Evolutionary conservation across 768 basidiomycete species (phyloP), one percentile per base, ranked within the genome.

Genomic region (Russula ochroleuca): DNA sequence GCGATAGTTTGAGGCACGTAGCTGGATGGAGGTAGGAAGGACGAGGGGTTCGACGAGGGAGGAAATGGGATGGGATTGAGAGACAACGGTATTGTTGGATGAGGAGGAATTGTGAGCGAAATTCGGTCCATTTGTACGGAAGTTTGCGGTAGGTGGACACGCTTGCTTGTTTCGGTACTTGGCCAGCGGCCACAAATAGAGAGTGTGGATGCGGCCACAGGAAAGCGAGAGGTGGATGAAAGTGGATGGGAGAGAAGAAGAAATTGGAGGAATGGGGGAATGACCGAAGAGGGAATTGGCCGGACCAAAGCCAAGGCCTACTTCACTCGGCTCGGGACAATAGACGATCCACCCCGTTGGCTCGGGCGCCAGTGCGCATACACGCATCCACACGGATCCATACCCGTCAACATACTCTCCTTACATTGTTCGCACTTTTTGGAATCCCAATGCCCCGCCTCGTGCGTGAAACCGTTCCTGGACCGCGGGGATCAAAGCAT

Each of bases 361-460:
- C 48, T 13, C 47, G 5, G 1, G 25, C 51, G 40, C 50, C 13
- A n/a, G 35, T 35, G 52, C 52, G 47, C 47, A 52, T 40, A 55
- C 63, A 45, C 7, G 57, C 10, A 37, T 55, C 51, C 45, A 64
- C 63, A 60, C 51, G 63, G 63, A 60, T 60, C 63, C 63, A 64
- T 60, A 49, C 2, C 19, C 10, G 17, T 15, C 19, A 47, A 53
- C 49, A 53, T 13, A 1, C 19, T 55, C 13, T 1, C 28, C 28
- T 28, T 28, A 28, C 28, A 28, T 28, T 28, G 28, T 28, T 28
- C 28, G 28, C 28, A 28, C 28, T 28, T 28, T 28, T 28, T 28
- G 28, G 28, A 28, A 28, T 2, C 2, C 28, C 28, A 28, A 28
- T 28, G 28, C 28, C 28, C 28, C 28, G 28, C 28, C 28, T 28